These are phyloP conservation scores for Venturiaceae sp. DNA, from an alignment of 2,329 filamentous ascomycete genomes.

Conservation along the genomic window DNA sequence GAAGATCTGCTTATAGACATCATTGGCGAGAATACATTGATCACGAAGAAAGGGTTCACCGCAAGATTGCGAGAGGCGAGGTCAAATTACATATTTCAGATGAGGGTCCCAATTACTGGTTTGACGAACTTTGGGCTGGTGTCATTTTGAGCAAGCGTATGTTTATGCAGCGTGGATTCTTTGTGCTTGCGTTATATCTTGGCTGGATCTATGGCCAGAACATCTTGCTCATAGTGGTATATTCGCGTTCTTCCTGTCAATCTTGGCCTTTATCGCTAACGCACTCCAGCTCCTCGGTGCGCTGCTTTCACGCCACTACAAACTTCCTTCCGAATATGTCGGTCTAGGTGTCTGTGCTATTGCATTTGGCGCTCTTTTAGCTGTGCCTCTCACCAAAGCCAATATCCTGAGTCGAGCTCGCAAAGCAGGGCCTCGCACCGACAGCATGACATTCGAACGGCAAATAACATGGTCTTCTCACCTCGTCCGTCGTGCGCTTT, in stretches of 20 bases:
- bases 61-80: constrained; percentile 58
- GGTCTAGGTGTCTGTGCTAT: constrained; percentile 57
- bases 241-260: constrained; percentile 13
- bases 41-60: constrained; percentile 35
- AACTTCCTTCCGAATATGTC: constrained; percentile 52
- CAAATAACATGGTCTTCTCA: constrained; percentile 63
- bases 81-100: constrained; percentile 66
- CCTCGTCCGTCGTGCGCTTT: constrained; percentile 56
- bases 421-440: constrained; percentile 47
- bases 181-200: constrained; percentile 61
- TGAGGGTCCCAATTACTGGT: constrained; percentile 67
- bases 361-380: constrained; percentile 57
- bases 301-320: constrained; percentile 60
- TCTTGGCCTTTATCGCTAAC: constrained; percentile 10
- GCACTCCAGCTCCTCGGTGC: constrained; percentile 50
- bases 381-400: constrained; percentile 65
- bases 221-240: constrained; percentile 60
- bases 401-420: constrained; percentile 58
- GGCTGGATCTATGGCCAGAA: constrained; percentile 73
- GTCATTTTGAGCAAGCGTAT: constrained; percentile 57
- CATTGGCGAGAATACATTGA: constrained; percentile 56
- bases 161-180: constrained; percentile 64
- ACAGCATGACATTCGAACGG: constrained; percentile 57
- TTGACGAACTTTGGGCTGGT: constrained; percentile 65
- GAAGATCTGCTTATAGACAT: constrained; percentile 57